Evolutionary conservation across 352 stramenopile species (phyloP).

Genomic region (Phytophthora agathidicida): DNA sequence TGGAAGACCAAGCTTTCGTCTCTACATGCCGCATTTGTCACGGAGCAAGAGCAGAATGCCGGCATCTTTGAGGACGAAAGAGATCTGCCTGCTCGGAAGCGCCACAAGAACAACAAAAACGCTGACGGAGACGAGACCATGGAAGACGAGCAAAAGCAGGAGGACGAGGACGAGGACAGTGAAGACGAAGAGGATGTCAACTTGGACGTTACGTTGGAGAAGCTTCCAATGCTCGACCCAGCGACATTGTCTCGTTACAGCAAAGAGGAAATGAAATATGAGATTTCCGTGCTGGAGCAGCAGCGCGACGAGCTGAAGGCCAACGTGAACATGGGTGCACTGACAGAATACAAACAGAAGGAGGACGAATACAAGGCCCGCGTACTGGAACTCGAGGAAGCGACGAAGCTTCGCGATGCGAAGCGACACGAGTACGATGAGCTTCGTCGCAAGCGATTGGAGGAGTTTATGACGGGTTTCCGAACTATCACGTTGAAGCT

Average conservation of each 20-base stretch:
- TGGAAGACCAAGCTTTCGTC: constrained; percentile 80
- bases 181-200: constrained; percentile 47
- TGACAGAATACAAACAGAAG: constrained; percentile 94
- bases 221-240: constrained; percentile 76
- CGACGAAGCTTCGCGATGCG: constrained; percentile 92
- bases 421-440: constrained; percentile 96
- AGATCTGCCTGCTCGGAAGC: constrained; percentile 44
- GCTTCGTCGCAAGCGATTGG: constrained; percentile 95
- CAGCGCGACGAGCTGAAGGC: constrained; percentile 93
- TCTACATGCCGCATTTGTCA: constrained; percentile 60
- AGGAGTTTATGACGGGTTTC: constrained; percentile 99
- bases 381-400: constrained; percentile 94
- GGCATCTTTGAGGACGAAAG: constrained; percentile 73
- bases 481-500: constrained; percentile 98
- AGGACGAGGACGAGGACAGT: constrained; percentile 42
- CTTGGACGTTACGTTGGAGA: constrained; percentile 45
- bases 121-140: constrained; percentile 34
- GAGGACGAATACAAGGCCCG: constrained; percentile 95
- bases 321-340: constrained; percentile 94
- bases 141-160: constrained; percentile 49
- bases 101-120: constrained; percentile 49
- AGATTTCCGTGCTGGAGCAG: constrained; percentile 93
- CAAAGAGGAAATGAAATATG: constrained; percentile 93
- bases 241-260: constrained; percentile 88
- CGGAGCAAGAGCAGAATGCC: constrained; percentile 80